phyloP scores from a whole-genome alignment of 768 basidiomycete genomes.

The Suillus weaverae region DNA sequence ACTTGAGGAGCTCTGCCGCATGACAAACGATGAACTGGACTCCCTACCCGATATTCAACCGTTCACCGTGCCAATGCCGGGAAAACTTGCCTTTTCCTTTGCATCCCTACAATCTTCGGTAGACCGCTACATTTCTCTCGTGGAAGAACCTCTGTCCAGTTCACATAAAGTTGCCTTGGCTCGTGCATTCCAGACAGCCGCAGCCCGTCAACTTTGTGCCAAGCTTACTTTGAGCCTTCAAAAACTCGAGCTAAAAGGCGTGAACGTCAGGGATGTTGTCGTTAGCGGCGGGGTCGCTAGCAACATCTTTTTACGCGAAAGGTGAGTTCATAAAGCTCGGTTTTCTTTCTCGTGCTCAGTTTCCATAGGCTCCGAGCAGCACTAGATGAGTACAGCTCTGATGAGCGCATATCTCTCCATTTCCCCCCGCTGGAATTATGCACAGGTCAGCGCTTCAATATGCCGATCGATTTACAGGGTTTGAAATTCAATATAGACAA shows the following conservation, averaged over 20 bases:
- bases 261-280: constrained; percentile 60
- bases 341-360: constrained; percentile 3
- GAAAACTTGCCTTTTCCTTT: constrained; percentile 73
- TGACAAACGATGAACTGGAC: constrained; percentile 18
- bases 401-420: constrained; percentile 44
- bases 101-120: constrained; percentile 72
- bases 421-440: constrained; percentile 83
- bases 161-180: constrained; percentile 49
- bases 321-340: constrained; percentile 41
- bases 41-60: constrained; percentile 34
- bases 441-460: constrained; percentile 49
- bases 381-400: constrained; percentile 27
- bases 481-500: constrained; percentile 59
- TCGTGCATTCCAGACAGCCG: constrained; percentile 70
- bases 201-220: constrained; percentile 69
- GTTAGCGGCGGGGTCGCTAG: constrained; percentile 94
- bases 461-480: not conserved
- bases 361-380: constrained; percentile 33
- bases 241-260: constrained; percentile 46
- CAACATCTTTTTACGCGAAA: constrained; percentile 65
- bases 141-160: constrained; percentile 30
- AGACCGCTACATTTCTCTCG: constrained; percentile 53
- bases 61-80: constrained; percentile 50
- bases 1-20: constrained; percentile 67
- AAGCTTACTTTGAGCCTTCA: constrained; percentile 50